Base-by-base conservation (phyloP, 2,329 filamentous ascomycete species). In the Verticillium klebahnii region DNA sequence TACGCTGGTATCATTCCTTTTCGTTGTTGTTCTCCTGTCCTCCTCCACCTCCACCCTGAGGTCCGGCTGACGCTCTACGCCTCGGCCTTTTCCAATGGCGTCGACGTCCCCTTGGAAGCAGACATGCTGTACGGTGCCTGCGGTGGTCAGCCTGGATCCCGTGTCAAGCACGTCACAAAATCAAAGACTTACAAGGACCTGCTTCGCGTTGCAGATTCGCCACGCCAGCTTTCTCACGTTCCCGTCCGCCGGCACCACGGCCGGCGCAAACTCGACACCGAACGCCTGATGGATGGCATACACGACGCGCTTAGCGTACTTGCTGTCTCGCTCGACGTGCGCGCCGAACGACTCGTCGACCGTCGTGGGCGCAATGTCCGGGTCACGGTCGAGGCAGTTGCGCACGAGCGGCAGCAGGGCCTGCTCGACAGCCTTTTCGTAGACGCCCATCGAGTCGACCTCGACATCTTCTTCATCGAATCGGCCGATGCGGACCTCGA, bases 271-370 rank as follows among this genome's bases (percentile, higher is more conserved):
- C 74, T 99, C 95, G 63, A 99, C 91, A 59, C 93, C 95, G 73
- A 99, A 96, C 93, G 97, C 97, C 73, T 96, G 91, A 66, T 91
- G 90, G 32, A 99, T 92, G 5, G 93, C 95, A 74, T 96, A 98
- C 0, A 98, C 93, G 12, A 98, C 90, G 52, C 95, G 82, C 75
- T 88, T 91, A 1, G 94, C 90, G 69, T 93, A 98, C 75, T 96
- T 97, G 65, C 89, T 86, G 67, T 97, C 91, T 29, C 93, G 82
- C 71, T 97, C 93, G 1, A 97, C 90, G 50, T 93, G 82, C 57
- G 86, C 87, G 0, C 95, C 95, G 73, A 97, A 99, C 2, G 86
- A 80, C 72, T 98, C 94, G 11, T 94, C 89, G 0, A 87, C 82
- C 2, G 85, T 89, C 61, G 85, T 86, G 0, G 94, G 95, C 1